phyloP scores from a whole-genome alignment of 495 filamentous ascomycete genomes.

The Aspergillus wentii region DNA sequence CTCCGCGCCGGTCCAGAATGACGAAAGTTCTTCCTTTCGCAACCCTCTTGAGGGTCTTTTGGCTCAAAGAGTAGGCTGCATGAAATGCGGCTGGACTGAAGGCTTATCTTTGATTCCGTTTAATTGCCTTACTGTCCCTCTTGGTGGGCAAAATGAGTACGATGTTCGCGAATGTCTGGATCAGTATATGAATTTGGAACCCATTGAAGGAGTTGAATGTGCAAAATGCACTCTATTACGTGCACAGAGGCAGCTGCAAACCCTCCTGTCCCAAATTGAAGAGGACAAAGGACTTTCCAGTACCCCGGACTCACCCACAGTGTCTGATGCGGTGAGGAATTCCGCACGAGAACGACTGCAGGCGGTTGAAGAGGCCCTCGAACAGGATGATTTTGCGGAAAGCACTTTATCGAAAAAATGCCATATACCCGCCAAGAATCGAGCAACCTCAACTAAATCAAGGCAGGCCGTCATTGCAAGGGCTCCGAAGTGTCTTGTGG shows the following conservation, averaged over 20 bases:
- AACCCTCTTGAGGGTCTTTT: slow-evolving; percentile 84
- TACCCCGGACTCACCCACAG: slow-evolving; percentile 14
- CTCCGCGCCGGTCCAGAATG: background rate
- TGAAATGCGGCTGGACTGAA: slow-evolving; percentile 78
- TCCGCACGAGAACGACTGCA: slow-evolving; percentile 48
- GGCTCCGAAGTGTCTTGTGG: slow-evolving; percentile 68
- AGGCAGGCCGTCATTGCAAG: slow-evolving; percentile 82
- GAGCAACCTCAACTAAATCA: slow-evolving; percentile 73
- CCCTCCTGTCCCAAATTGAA: slow-evolving; percentile 34
- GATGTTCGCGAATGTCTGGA: slow-evolving; percentile 74
- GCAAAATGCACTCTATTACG: slow-evolving; percentile 79
- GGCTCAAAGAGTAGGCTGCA: slow-evolving; percentile 87
- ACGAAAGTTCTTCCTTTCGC: slow-evolving; percentile 19
- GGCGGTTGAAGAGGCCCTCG: slow-evolving; percentile 62
- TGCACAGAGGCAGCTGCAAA: slow-evolving; percentile 41
- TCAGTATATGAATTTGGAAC: slow-evolving; percentile 78
- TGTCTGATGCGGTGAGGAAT: slow-evolving; percentile 26
- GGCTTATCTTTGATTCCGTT: slow-evolving; percentile 85
- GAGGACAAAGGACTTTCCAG: slow-evolving; percentile 18
- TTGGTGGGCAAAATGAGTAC: slow-evolving; percentile 53
- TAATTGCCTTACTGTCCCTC: slow-evolving; percentile 84
- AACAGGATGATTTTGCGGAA: slow-evolving; percentile 77
- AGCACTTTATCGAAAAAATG: slow-evolving; percentile 67
- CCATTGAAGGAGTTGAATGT: slow-evolving; percentile 85
- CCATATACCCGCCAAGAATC: slow-evolving; percentile 62